phyloP scores from a whole-genome alignment of 2,329 filamentous ascomycete genomes.

The Thielaviopsis punctulata region DNA sequence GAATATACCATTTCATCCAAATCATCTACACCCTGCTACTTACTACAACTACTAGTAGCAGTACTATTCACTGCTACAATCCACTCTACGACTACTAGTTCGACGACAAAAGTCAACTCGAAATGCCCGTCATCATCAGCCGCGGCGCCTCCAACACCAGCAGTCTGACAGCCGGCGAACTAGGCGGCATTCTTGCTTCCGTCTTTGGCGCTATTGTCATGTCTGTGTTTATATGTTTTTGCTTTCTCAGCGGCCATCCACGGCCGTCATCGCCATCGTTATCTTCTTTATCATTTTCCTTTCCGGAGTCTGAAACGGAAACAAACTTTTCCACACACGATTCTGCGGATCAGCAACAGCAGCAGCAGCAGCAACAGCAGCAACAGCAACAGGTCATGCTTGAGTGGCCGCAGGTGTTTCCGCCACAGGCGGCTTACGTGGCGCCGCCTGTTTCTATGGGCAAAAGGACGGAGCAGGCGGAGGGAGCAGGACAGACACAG shows the following conservation, averaged over 20 bases:
- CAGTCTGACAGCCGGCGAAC: slow-evolving; percentile 19
- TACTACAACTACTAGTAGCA: too few relatives aligned
- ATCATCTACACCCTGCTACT: too few relatives aligned
- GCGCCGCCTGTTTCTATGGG: neutral
- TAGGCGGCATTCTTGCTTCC: slow-evolving; percentile 26
- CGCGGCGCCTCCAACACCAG: neutral
- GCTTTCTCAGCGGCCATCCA: neutral
- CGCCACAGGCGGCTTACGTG: neutral
- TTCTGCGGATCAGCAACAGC: too few relatives aligned
- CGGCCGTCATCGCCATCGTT: neutral
- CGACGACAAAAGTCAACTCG: too few relatives aligned
- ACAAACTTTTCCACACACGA: too few relatives aligned
- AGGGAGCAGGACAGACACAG: too few relatives aligned
- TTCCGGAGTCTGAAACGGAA: neutral
- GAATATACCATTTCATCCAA: too few relatives aligned
- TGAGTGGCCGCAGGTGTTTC: neutral
- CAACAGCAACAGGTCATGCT: neutral
- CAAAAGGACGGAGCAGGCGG: neutral
- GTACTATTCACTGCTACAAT: too few relatives aligned
- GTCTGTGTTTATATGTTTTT: neutral
- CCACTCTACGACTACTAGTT: too few relatives aligned
- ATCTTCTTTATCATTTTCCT: too few relatives aligned
- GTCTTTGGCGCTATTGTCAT: slow-evolving; percentile 17
- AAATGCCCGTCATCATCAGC: neutral
- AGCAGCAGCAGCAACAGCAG: too few relatives aligned